Conservation (phyloP, 202 grass and related monocot species). For the Thinopyrum obtusiflorum region DNA sequence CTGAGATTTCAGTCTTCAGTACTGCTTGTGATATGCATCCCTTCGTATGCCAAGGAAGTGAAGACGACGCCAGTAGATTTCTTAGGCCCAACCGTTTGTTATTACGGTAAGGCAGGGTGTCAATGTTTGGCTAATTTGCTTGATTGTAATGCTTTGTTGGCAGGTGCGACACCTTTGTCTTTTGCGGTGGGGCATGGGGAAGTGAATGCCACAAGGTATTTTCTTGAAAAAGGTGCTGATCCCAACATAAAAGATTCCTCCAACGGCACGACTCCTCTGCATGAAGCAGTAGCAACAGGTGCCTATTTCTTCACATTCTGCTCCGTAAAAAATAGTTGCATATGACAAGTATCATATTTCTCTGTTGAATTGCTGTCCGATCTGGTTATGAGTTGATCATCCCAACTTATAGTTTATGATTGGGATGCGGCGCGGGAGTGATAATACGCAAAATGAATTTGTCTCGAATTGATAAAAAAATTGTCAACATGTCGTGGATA, state of each 20-base stretch:
- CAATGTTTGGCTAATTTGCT: neutral
- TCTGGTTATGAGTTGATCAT: neutral
- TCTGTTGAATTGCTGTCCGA: neutral
- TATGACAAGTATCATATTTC: neutral
- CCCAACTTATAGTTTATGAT: neutral
- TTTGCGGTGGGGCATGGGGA: neutral
- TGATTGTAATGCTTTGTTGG: conserved; percentile 16
- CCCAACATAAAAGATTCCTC: conserved; percentile 23
- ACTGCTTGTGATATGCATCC: neutral
- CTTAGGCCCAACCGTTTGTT: neutral
- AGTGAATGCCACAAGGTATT: conserved; percentile 19
- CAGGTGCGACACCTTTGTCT: conserved; percentile 30
- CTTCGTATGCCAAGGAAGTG: neutral
- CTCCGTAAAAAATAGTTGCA: neutral
- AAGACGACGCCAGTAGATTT: neutral
- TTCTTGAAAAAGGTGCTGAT: conserved; percentile 44
- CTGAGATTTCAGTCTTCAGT: neutral
- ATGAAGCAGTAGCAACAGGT: conserved; percentile 32
- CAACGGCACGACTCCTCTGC: conserved; percentile 8
- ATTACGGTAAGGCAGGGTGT: neutral
- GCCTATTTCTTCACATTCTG: neutral
- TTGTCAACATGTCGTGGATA: neutral
- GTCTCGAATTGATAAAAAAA: neutral
- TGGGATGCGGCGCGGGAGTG: neutral
- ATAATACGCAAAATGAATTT: neutral